Evolutionary conservation across 768 basidiomycete genomes (phyloP), one percentile per base, ranked within the genome.

Genomic region (Lentinula boryana): DNA sequence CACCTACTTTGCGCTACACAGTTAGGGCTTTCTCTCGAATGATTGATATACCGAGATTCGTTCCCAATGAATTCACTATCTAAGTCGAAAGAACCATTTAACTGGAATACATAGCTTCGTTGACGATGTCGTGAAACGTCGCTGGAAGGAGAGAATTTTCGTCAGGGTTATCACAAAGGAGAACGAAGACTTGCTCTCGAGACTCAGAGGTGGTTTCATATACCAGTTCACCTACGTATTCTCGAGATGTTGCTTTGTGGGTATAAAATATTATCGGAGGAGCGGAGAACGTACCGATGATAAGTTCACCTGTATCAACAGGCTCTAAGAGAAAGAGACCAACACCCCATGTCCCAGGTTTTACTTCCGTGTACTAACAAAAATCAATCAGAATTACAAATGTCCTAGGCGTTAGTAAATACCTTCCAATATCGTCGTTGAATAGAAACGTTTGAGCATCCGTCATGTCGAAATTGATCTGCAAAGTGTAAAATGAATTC

Each of bases 1-100:
- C 16, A 7, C 75, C 31, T 64, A 85, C 85, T 76, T 59, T 60
- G 65, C 0, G 84, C 83, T 1, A 62, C 54, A 61, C 80, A 82
- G 65, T 86, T 89, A 3, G 72, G 68, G 16, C 49, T 63, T 54
- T 61, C 64, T 21, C 74, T 72, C 16, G 53, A 55, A 60, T 91
- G 89, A 65, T 92, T 88, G 57, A 91, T 83, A 64, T 84, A 90
- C 13, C 88, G 77, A n/a, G 87, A 76, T 43, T 78, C 75, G 60
- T 90, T 90, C 4, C 87, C 88, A 0, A 74, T 78, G 38, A 73
- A 76, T 16, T 78, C 70, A 33, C 82, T 74, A 67, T 91, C 89
- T n/a, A 89, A 65, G 7, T 77, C 73, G 32, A 79, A 65, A 0
- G 70, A 68, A 0, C 67, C 46, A 63, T 86, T 81, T 54, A 91